Conservation (phyloP, 1,284 basidiomycete genomes). For the Fomitopsis betulina region DNA sequence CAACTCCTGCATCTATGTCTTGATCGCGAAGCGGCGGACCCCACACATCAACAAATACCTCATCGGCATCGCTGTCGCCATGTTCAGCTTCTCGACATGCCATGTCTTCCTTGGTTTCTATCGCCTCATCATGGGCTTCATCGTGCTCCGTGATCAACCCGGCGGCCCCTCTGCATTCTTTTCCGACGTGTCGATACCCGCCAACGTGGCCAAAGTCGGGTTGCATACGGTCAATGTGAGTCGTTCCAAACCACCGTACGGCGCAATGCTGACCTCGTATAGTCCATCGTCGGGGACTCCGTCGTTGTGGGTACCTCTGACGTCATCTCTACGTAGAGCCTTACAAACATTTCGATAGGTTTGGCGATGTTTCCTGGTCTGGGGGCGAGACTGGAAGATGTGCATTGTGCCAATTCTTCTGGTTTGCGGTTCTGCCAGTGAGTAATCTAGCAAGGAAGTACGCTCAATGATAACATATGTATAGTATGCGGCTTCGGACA, state of each 20-base stretch:
- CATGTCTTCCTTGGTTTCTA: slow-evolving; percentile 36
- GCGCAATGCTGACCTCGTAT: background rate
- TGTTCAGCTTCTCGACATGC: slow-evolving; percentile 33
- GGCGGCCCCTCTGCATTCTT: slow-evolving; percentile 34
- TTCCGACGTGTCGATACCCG: slow-evolving; percentile 33
- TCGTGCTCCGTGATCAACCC: slow-evolving; percentile 26
- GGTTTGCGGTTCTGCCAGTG: slow-evolving; percentile 31
- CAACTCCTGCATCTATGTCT: slow-evolving; percentile 30
- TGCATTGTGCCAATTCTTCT: slow-evolving; percentile 28
- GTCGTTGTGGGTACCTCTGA: slow-evolving; percentile 25
- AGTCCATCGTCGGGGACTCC: slow-evolving; percentile 33
- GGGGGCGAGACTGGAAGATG: slow-evolving; percentile 30
- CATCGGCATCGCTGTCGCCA: slow-evolving; percentile 27
- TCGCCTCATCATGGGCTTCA: slow-evolving; percentile 35
- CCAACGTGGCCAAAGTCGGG: slow-evolving; percentile 35
- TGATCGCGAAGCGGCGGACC: slow-evolving; percentile 27
- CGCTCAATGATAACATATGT: background rate
- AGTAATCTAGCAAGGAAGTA: background rate
- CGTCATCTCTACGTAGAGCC: background rate
- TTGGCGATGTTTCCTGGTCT: slow-evolving; percentile 35
- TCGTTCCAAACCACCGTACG: background rate
- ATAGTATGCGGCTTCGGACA: slow-evolving; percentile 34
- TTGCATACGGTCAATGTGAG: slow-evolving; percentile 33
- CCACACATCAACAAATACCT: slow-evolving; percentile 28
- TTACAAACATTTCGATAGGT: slow-evolving; percentile 17